phyloP scores from a whole-genome alignment of 1,284 basidiomycete species.

The Apiotrichum veenhuisii region DNA sequence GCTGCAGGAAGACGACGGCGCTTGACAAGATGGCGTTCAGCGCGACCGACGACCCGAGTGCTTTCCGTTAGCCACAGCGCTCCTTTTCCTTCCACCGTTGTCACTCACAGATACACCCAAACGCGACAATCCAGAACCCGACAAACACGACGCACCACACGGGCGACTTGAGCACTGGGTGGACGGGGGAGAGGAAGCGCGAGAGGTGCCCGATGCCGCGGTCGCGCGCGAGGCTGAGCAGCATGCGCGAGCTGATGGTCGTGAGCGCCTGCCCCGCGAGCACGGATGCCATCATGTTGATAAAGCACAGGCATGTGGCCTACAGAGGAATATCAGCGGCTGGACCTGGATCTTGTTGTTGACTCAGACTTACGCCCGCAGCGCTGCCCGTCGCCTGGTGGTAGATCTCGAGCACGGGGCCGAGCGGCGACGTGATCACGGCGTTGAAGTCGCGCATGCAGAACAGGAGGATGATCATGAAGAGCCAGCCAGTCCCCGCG shows the following conservation, averaged over 20 bases:
- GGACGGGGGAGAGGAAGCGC: constrained; percentile 6
- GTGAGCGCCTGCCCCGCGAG: constrained; percentile 18
- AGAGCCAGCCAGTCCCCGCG: constrained; percentile 27
- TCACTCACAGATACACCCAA: constrained; percentile 39
- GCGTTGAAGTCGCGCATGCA: constrained; percentile 1
- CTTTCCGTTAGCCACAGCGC: constrained; percentile 44
- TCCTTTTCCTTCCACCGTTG: too few species aligned
- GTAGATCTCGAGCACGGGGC: constrained; percentile 6
- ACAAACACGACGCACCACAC: constrained; percentile 21
- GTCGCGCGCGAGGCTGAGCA: constrained; percentile 10
- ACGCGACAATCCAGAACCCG: constrained; percentile 49
- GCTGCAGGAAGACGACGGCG: constrained; percentile 49
- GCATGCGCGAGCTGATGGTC: constrained; percentile 23
- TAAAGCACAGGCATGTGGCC: constrained; percentile 20
- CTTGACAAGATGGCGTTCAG: constrained; percentile 49
- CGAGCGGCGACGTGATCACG: background rate
- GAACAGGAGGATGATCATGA: constrained; percentile 35
- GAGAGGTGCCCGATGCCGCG: background rate
- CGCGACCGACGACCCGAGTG: constrained; percentile 55
- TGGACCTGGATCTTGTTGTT: too few species aligned
- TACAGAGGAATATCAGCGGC: too few species aligned
- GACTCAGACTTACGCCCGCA: constrained; percentile 8
- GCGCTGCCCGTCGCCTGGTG: constrained; percentile 27
- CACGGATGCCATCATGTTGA: constrained; percentile 23
- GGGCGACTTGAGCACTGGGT: constrained; percentile 14